Evolutionary conservation across 2,329 filamentous ascomycete genomes (phyloP).

Genomic region (Anthostomella pinea): DNA sequence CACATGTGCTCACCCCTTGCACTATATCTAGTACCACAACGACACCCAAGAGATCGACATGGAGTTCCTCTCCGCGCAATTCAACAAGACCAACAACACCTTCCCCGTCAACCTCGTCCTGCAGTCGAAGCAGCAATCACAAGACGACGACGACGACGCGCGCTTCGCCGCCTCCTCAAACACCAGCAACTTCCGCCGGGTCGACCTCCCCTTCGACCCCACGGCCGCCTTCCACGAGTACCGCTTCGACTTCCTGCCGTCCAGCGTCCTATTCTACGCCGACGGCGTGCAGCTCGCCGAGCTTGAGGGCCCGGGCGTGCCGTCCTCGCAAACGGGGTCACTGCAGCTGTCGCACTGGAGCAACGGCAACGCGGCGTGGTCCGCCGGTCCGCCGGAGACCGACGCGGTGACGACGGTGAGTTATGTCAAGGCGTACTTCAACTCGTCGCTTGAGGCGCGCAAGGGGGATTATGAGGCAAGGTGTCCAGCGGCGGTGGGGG

Average conservation of each 20-base stretch:
- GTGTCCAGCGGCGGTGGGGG: conserved; percentile 38
- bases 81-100: conserved; percentile 45
- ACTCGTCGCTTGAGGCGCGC: conserved; percentile 53
- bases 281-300: conserved; percentile 57
- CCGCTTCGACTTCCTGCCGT: conserved; percentile 69
- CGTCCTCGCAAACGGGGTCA: conserved; percentile 59
- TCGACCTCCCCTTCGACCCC: conserved; percentile 64
- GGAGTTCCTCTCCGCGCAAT: conserved; percentile 71
- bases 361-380: conserved; percentile 71
- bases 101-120: conserved; percentile 72
- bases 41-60: conserved; percentile 80
- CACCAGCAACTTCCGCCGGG: conserved; percentile 53
- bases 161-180: conserved; percentile 64
- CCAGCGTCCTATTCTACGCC: conserved; percentile 64
- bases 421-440: conserved; percentile 79
- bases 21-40: conserved; percentile 71
- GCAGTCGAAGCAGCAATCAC: conserved; percentile 65
- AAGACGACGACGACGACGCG: conserved; percentile 50
- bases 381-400: conserved; percentile 61
- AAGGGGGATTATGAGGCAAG: conserved; percentile 38
- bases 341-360: conserved; percentile 75
- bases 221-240: conserved; percentile 70
- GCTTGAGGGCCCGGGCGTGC: conserved; percentile 57
- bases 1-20: no score
- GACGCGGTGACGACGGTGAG: conserved; percentile 63